phyloP scores from a whole-genome alignment of 1,284 basidiomycete genomes.

The Ceratobasidium sp. region DNA sequence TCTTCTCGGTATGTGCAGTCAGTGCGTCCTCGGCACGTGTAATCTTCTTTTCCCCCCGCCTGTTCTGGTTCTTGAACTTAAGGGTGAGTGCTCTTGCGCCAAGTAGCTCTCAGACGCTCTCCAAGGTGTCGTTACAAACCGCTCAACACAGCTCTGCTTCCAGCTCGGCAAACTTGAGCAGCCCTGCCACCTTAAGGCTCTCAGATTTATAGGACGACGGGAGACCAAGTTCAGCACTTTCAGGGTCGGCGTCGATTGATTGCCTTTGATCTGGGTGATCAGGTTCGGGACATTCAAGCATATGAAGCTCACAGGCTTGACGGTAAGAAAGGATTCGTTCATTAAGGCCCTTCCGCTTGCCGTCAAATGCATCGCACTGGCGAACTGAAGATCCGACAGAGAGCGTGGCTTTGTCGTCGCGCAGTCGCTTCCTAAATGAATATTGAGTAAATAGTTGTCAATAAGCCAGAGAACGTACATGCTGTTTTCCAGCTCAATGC shows the following conservation, averaged over 20 bases:
- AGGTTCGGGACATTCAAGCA: neutral
- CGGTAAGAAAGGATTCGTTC: constrained; percentile 2
- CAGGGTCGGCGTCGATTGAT: neutral
- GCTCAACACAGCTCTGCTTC: neutral
- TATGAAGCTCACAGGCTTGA: neutral
- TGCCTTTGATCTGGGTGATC: neutral
- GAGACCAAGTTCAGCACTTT: constrained; percentile 12
- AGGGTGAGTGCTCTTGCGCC: neutral
- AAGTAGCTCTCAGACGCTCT: neutral
- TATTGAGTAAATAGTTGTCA: neutral
- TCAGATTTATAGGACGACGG: neutral
- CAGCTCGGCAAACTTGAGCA: neutral
- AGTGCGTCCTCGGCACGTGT: constrained; percentile 1
- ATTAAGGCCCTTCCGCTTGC: neutral
- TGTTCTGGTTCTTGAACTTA: constrained; percentile 3
- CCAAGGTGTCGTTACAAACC: neutral
- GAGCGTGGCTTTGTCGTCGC: neutral
- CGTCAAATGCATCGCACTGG: neutral
- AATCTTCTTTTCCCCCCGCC: neutral
- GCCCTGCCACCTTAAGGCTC: neutral
- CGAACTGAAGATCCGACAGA: neutral
- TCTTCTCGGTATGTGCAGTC: neutral
- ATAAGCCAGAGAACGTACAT: neutral
- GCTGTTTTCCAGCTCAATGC: constrained; percentile 9
- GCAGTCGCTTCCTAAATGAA: neutral